A percentile compares a stretch with the other conserved stretches of the same genome.
Evolutionary conservation across 2,329 filamentous ascomycete species (phyloP).

Genomic region (Aspergillus awamori): DNA sequence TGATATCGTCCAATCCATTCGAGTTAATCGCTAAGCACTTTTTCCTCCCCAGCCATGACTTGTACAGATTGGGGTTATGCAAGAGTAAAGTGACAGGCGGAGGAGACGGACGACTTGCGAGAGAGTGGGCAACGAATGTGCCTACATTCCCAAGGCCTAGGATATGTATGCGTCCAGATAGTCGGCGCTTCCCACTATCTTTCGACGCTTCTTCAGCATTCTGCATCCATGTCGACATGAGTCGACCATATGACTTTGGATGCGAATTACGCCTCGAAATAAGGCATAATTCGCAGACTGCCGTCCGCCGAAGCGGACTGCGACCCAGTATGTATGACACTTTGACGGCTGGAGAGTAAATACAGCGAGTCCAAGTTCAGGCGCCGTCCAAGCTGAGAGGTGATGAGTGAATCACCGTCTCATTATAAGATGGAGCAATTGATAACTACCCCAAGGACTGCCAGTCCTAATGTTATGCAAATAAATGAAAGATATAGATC

Average conservation of each 20-base stretch:
- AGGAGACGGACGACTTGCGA: conserved; percentile 68
- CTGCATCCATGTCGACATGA: conserved; percentile 33
- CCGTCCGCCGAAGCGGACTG: conserved; percentile 38
- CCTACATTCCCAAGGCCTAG: conserved; percentile 79
- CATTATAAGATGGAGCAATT: background rate
- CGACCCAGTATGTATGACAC: conserved; percentile 39
- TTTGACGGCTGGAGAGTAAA: conserved; percentile 26
- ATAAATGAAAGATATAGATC: background rate
- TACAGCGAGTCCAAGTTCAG: background rate
- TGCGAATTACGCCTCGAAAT: background rate
- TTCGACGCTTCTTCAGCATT: conserved; percentile 27
- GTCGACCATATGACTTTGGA: conserved; percentile 17
- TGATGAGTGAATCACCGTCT: background rate
- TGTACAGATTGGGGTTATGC: conserved; percentile 48
- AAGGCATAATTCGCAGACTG: conserved; percentile 23
- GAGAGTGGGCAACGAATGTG: conserved; percentile 70
- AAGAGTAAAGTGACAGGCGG: conserved; percentile 78
- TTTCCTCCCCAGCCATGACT: conserved; percentile 26
- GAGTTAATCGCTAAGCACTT: conserved; percentile 39
- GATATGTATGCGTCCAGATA: conserved; percentile 57
- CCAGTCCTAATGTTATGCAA: too few species aligned
- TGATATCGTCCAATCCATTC: conserved; percentile 46
- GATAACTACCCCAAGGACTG: background rate
- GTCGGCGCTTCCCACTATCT: conserved; percentile 22
- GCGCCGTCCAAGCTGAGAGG: background rate